Evolutionary conservation across 2,329 filamentous ascomycete species (phyloP), one percentile per base, ranked within the genome.

Genomic region (Penicillium frequentans): DNA sequence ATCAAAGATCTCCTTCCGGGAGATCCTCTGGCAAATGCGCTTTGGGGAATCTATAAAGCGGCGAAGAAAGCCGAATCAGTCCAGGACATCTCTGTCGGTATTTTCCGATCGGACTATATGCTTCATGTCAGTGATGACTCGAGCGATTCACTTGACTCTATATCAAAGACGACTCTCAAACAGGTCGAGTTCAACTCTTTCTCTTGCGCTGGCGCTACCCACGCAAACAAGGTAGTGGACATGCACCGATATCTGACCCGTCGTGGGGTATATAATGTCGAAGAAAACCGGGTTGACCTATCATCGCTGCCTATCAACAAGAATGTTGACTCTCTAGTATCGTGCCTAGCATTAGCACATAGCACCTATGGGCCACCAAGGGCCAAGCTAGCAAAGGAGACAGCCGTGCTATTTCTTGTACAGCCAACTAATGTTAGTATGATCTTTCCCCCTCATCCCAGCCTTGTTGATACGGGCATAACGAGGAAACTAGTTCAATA

Each of bases 141-240:
- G 1, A 29, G 24, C 7, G 10, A 26, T 16, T 49, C 35, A 23
- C 19, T 8, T 29, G 24, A 21, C 9, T 43, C 23, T 21, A 21
- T 49, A 3, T 56, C 33, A 19, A 45, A 57, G 19, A 39, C 61
- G 1, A 55, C 42, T 5, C 63, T 80, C 39, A 79, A 76, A 63
- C 78, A 80, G 64, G 76, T 81, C 10, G 77, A 80, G 56, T 75
- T 79, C 63, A 80, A 81, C 58, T 75, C 76, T 0, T 76, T 75
- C 56, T 76, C 76, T 6, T 74, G 73, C 46, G 74, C 77, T 14
- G 78, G 78, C 1, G 75, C 69, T 2, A 65, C 67, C 1, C 77
- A 80, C 59, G 72, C 74, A 21, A 73, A 75, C 42, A 73, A 69
- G 42, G 71, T 74, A 3, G 73, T 68, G 11, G 63, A 71, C 21